phyloP scores from a whole-genome alignment of 148 eudicot species.

The Mesembryanthemum crystallinum region DNA sequence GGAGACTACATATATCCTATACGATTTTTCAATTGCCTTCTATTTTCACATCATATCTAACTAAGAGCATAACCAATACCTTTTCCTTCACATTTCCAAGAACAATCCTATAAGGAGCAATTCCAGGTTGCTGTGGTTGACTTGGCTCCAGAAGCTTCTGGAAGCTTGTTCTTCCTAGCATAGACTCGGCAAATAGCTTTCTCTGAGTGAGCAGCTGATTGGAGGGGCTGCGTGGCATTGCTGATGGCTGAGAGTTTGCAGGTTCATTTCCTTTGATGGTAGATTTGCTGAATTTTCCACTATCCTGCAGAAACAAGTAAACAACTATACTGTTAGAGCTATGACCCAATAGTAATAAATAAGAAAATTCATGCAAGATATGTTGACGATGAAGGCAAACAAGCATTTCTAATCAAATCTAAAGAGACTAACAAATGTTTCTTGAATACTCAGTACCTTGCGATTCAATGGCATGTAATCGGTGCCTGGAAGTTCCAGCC shows the following conservation, averaged over 20 bases:
- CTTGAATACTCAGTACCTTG: conserved; percentile 40
- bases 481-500: conserved; percentile 67
- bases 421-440: neutral
- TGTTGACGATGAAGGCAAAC: neutral
- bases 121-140: conserved; percentile 54
- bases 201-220: conserved; percentile 52
- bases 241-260: conserved; percentile 21
- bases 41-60: neutral
- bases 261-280: conserved; percentile 11
- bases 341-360: neutral
- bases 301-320: conserved; percentile 38
- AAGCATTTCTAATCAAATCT: neutral
- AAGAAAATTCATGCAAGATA: neutral
- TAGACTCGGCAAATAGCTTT: conserved; percentile 67
- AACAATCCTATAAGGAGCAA: conserved; percentile 81
- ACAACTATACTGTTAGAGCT: neutral
- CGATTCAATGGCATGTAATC: conserved; percentile 49
- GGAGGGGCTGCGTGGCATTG: conserved; percentile 34
- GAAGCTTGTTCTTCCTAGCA: conserved; percentile 70
- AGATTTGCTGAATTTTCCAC: conserved; percentile 22
- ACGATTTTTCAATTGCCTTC: neutral
- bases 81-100: conserved; percentile 81
- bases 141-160: conserved; percentile 90
- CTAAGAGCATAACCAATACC: conserved; percentile 38
- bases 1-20: neutral